These are phyloP conservation scores for Alternaria novae-zelandiae DNA, from an alignment of 2,329 filamentous ascomycete genomes.

Conservation along the genomic window DNA sequence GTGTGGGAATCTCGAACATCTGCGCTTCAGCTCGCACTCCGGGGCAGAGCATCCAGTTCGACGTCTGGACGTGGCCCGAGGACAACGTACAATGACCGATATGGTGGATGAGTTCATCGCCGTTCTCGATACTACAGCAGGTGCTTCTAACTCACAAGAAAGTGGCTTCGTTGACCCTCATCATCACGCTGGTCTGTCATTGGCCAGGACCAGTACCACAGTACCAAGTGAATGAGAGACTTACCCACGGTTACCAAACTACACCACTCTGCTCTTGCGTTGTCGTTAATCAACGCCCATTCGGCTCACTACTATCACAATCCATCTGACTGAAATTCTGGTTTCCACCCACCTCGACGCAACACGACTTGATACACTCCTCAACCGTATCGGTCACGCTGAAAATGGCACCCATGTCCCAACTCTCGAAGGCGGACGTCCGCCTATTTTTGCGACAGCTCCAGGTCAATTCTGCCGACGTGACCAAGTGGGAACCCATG, in stretches of 20 bases:
- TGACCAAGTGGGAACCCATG: background rate
- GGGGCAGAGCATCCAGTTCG: background rate
- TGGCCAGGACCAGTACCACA: background rate
- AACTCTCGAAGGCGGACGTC: background rate
- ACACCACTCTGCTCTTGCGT: background rate
- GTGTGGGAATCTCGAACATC: background rate
- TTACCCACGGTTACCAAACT: background rate
- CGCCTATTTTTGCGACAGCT: background rate
- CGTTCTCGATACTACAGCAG: background rate
- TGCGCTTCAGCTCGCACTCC: conserved; percentile 12
- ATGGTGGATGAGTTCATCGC: conserved; percentile 17
- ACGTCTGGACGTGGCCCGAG: background rate
- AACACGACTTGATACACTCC: background rate
- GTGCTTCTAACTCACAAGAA: background rate
- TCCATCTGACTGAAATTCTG: background rate
- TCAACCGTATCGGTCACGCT: background rate
- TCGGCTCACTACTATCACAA: background rate
- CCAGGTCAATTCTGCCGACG: background rate
- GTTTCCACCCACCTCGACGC: background rate
- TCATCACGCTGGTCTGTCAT: background rate
- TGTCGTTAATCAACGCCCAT: background rate
- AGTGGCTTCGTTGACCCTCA: background rate
- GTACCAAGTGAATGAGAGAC: background rate
- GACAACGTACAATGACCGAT: conserved; percentile 1
- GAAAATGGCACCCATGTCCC: background rate